Evolutionary conservation across 2,329 filamentous ascomycete species (phyloP).

Genomic region (Fusarium chaquense): DNA sequence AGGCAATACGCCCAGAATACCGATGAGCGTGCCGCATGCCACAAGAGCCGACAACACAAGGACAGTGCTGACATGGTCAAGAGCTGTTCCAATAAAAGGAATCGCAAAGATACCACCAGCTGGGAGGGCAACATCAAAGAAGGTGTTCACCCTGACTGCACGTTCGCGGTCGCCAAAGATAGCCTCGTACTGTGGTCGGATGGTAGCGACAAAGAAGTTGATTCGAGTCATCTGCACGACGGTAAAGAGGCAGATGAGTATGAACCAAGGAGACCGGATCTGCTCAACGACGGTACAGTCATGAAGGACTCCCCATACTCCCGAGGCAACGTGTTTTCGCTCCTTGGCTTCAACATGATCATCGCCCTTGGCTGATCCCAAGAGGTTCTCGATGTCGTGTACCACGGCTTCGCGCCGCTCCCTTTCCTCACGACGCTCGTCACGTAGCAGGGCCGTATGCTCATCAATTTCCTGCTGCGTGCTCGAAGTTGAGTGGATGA

Average conservation of each 20-base stretch:
- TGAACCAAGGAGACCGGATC: slow-evolving; percentile 84
- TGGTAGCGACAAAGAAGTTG: slow-evolving; percentile 93
- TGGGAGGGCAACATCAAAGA: slow-evolving; percentile 84
- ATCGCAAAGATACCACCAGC: slow-evolving; percentile 86
- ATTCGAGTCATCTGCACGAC: slow-evolving; percentile 82
- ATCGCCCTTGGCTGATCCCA: slow-evolving; percentile 72
- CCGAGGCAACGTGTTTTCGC: slow-evolving; percentile 75
- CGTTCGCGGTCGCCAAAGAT: slow-evolving; percentile 72
- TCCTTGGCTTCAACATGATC: slow-evolving; percentile 76
- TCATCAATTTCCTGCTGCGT: slow-evolving; percentile 61
- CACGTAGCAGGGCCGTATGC: slow-evolving; percentile 64
- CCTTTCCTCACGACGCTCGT: slow-evolving; percentile 69
- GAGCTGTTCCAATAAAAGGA: slow-evolving; percentile 84
- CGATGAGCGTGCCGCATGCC: slow-evolving; percentile 77
- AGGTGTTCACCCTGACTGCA: slow-evolving; percentile 79
- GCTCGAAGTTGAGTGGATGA: slow-evolving; percentile 45
- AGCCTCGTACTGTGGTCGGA: slow-evolving; percentile 83
- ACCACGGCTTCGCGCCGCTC: slow-evolving; percentile 72
- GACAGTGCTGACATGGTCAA: slow-evolving; percentile 81
- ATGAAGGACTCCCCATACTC: slow-evolving; percentile 90
- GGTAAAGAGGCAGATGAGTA: slow-evolving; percentile 85
- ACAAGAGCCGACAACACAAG: slow-evolving; percentile 79
- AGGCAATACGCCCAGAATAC: slow-evolving; percentile 79
- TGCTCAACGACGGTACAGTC: slow-evolving; percentile 77
- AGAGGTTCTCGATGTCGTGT: slow-evolving; percentile 77